A percentile compares a stretch with the other conserved stretches of the same genome.
Conservation (phyloP, 2,329 filamentous ascomycete species). For the Cladosporium sp. region DNA sequence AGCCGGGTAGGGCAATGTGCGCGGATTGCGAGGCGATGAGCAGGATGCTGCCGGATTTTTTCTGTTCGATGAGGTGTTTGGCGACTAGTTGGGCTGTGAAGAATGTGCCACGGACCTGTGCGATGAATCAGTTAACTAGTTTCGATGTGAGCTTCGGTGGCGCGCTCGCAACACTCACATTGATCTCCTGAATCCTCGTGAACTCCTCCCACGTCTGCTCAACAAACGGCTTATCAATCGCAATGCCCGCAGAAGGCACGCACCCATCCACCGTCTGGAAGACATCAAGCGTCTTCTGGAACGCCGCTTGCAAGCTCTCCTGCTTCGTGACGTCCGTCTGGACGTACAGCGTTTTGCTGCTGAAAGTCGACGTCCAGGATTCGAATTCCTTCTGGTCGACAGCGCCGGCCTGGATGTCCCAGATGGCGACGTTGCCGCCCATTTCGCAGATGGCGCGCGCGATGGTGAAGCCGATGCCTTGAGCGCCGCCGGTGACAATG, state of each 20-base stretch:
- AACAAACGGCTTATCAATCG: slow-evolving; percentile 34
- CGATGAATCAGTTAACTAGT: neutral
- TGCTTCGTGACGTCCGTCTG: slow-evolving; percentile 42
- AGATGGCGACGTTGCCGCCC: slow-evolving; percentile 55
- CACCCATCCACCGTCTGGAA: slow-evolving; percentile 30
- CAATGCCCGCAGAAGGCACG: slow-evolving; percentile 35
- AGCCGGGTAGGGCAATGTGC: slow-evolving; percentile 35
- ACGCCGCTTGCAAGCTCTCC: slow-evolving; percentile 27
- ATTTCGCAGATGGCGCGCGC: slow-evolving; percentile 30
- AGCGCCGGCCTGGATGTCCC: slow-evolving; percentile 57
- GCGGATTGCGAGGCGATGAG: slow-evolving; percentile 40
- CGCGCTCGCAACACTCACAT: slow-evolving; percentile 25
- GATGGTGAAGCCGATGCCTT: slow-evolving; percentile 31
- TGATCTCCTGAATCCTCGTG: slow-evolving; percentile 39
- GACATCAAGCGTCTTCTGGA: slow-evolving; percentile 28
- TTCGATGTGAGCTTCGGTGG: neutral
- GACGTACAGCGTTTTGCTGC: slow-evolving; percentile 54
- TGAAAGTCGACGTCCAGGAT: slow-evolving; percentile 53
- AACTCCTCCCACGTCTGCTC: slow-evolving; percentile 35
- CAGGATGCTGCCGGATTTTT: slow-evolving; percentile 39
- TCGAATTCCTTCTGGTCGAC: slow-evolving; percentile 25
- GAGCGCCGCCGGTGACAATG: slow-evolving; percentile 31
- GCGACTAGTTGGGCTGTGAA: slow-evolving; percentile 37
- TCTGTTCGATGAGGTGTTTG: slow-evolving; percentile 36
- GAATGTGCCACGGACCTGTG: slow-evolving; percentile 37